Evolutionary conservation across 192 early-diverging fungal genomes (phyloP).

Genomic region (Coemansia sp.): DNA sequence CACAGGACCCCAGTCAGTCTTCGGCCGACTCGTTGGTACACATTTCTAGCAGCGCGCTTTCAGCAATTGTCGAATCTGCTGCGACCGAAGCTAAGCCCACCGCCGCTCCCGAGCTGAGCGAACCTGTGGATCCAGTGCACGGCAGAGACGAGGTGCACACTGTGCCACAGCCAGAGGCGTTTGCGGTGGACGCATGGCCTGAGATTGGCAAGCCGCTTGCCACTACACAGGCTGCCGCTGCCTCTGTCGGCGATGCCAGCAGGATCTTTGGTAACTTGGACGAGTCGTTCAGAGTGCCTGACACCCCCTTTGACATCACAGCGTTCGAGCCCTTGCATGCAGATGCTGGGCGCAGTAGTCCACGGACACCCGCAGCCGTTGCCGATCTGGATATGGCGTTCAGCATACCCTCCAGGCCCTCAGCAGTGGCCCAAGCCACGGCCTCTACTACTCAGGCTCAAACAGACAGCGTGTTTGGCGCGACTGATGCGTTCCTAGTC

Average conservation of each 20-base stretch:
- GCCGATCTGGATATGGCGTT: slow-evolving; percentile 48
- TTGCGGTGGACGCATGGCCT: neutral
- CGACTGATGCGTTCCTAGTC: slow-evolving; percentile 17
- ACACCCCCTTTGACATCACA: slow-evolving; percentile 6
- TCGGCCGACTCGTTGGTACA: slow-evolving; percentile 46
- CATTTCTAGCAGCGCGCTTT: slow-evolving; percentile 15
- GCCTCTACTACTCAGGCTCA: neutral
- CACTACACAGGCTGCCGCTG: neutral
- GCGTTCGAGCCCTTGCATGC: slow-evolving; percentile 17
- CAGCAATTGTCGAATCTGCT: slow-evolving; percentile 21
- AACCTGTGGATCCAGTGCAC: neutral
- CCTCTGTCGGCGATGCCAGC: slow-evolving; percentile 9
- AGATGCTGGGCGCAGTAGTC: neutral
- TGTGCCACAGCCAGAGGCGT: neutral
- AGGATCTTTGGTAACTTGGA: slow-evolving; percentile 4
- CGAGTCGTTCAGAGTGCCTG: slow-evolving; percentile 10
- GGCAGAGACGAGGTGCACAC: neutral
- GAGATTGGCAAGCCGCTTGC: slow-evolving; percentile 4
- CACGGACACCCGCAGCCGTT: neutral
- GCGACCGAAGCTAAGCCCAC: neutral
- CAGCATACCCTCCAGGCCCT: slow-evolving; percentile 24
- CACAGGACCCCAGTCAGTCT: slow-evolving; percentile 6
- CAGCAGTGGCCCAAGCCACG: neutral
- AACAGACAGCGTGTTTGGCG: slow-evolving; percentile 16
- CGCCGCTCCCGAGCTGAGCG: neutral